Evolutionary conservation across 2,329 filamentous ascomycete species (phyloP), one percentile per base, ranked within the genome.

Genomic region (Ambrosiella xylebori): DNA sequence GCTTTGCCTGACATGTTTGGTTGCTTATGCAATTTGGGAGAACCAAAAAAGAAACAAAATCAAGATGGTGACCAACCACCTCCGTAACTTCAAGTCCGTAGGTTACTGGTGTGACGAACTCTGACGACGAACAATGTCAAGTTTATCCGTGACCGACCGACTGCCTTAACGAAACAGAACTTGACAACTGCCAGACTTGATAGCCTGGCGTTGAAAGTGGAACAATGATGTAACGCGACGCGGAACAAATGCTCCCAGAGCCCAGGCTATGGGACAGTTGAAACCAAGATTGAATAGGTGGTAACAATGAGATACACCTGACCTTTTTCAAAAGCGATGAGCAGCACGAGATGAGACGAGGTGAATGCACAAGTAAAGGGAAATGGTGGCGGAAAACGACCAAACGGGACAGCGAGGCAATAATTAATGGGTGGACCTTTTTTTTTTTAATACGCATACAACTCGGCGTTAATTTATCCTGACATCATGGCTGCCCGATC

Each of bases 1-100:
- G 54, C 54, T 40, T 57, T 60, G 44, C 50, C 44, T 54, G 58
- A 57, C 58, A 60, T 60, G 36, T 44, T 39, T 51, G 7, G 17
- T 36, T 7, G 5, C 17, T 51, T 27, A 27, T 27, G 27, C 2
- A 27, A 27, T 27, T 3, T 27, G 41, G 17, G 45, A 38, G 27
- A 40, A 56, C 11, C 27, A 27, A 27, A 45, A 56, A 27, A 12
- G 19, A 47, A 15, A 45, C 7, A 56, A 19, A 37, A 36, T 36
- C n/a, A 11, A 13, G 1, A 36, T 19, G 19, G 35, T 51, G 19
- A 12, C 7, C 19, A 49, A 36, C 19, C 13, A 8, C 19, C 44
- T 8, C n/a, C n/a, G 47, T 36, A 35, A 9, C 27, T 11, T 27
- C 17, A 36, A 36, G 8, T 36, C 19, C 5, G 8, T 3, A 49